Percentiles rank a stretch among this genome's conserved stretches.
phyloP scores from a whole-genome alignment of 106 monocot species.

The Dioscorea dumetorum region DNA sequence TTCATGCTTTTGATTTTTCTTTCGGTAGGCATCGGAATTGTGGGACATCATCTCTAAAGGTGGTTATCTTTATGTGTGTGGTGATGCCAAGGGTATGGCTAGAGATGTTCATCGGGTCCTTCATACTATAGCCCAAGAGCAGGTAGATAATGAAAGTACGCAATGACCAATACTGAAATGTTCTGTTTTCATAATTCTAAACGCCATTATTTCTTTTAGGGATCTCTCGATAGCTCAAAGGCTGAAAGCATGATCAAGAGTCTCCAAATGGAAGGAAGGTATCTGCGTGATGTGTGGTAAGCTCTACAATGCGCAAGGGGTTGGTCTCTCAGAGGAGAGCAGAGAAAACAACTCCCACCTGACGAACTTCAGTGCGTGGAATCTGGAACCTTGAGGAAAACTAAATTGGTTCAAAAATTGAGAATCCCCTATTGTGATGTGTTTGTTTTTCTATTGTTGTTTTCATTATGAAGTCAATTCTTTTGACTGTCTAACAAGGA shows the following conservation, averaged over 20 bases:
- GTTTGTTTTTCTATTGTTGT: too few species aligned
- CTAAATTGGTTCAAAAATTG: too few species aligned
- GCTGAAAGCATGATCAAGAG: slow-evolving; percentile 17
- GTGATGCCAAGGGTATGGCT: slow-evolving; percentile 91
- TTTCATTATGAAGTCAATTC: too few species aligned
- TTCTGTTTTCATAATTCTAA: not conserved
- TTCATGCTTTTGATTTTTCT: not conserved
- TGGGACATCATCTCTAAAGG: slow-evolving; percentile 55
- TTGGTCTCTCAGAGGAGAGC: too few species aligned
- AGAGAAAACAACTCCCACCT: too few species aligned
- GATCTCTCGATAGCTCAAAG: slow-evolving; percentile 15
- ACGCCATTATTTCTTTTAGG: slow-evolving; percentile 7
- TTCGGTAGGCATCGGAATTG: slow-evolving; percentile 45
- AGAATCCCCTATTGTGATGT: too few species aligned
- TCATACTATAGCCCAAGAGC: slow-evolving; percentile 62
- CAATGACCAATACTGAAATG: not conserved
- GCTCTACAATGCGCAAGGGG: too few species aligned
- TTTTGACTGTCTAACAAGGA: too few species aligned
- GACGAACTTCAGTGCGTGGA: too few species aligned
- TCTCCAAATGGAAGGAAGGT: slow-evolving; percentile 20
- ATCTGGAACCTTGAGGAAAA: too few species aligned
- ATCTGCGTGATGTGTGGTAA: slow-evolving; percentile 22
- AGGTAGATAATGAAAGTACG: slow-evolving; percentile 10
- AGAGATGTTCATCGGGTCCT: slow-evolving; percentile 66
- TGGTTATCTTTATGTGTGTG: slow-evolving; percentile 73